These are phyloP conservation scores for Elongisporangium undulatum DNA, from an alignment of 352 stramenopile genomes.

Conservation along the genomic window DNA sequence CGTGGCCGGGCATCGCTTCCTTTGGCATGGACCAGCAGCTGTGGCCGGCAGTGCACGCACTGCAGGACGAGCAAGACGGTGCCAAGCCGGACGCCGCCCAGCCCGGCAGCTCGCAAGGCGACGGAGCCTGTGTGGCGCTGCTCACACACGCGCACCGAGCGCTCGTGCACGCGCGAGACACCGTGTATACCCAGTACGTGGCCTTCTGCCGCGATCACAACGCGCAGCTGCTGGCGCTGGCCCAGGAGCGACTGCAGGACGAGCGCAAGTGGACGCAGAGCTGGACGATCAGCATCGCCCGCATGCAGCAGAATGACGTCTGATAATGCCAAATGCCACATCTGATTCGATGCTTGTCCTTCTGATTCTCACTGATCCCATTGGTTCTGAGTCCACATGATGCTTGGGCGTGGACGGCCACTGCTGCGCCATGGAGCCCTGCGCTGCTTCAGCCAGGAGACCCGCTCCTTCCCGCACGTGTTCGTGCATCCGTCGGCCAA, in stretches of 20 bases:
- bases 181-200: conserved; percentile 29
- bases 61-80: conserved; percentile 14
- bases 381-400: not conserved
- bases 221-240: conserved; percentile 9
- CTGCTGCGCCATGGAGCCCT: not conserved
- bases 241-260: conserved; percentile 47
- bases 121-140: conserved; percentile 35
- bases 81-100: not conserved
- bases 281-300: conserved; percentile 41
- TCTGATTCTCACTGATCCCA: not conserved
- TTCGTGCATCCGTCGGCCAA: conserved; percentile 37
- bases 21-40: conserved; percentile 34
- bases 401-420: not conserved
- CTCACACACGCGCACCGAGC: conserved; percentile 58
- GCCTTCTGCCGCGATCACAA: conserved; percentile 17
- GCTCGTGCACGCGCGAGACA: conserved; percentile 40
- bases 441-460: not conserved
- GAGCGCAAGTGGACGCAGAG: conserved; percentile 48
- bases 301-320: conserved; percentile 9
- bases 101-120: conserved; percentile 6
- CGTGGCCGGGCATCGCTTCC: conserved; percentile 36
- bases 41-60: conserved; percentile 14
- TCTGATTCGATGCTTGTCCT: not conserved
- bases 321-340: not conserved
- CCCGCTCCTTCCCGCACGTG: conserved; percentile 15